Evolutionary conservation across 768 basidiomycete species (phyloP).

Genomic region (Leccinellum luteum): DNA sequence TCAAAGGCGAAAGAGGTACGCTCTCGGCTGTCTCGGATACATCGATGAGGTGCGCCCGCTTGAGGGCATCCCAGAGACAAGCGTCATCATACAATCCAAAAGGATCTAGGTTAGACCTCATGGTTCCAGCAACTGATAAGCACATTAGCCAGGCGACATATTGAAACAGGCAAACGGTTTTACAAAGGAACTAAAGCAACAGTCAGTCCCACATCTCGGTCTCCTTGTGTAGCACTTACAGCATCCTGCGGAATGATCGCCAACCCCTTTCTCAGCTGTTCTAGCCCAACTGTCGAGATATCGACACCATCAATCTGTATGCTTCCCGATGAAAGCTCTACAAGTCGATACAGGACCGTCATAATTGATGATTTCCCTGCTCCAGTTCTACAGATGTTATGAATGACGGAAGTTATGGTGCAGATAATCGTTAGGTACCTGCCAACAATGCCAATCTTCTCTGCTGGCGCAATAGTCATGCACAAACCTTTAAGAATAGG

Average conservation of each 20-base stretch:
- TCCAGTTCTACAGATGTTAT: conserved; percentile 52
- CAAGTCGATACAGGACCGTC: conserved; percentile 82
- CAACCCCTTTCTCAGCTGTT: conserved; percentile 62
- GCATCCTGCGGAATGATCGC: conserved; percentile 84
- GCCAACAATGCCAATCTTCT: conserved; percentile 93
- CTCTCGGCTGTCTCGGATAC: conserved; percentile 30
- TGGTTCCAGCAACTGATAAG: conserved; percentile 64
- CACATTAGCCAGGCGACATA: conserved; percentile 6
- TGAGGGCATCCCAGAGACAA: conserved; percentile 83
- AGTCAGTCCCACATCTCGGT: neutral
- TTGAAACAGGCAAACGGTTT: neutral
- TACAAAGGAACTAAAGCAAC: conserved; percentile 38
- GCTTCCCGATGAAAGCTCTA: conserved; percentile 72
- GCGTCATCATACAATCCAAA: conserved; percentile 80
- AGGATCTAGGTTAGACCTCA: conserved; percentile 88
- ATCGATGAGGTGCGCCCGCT: conserved; percentile 80
- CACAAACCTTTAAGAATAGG: conserved; percentile 80
- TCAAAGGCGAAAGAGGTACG: conserved; percentile 27
- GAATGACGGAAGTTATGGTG: neutral
- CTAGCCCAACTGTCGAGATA: conserved; percentile 75
- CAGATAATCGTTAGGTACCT: conserved; percentile 29
- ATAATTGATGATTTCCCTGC: conserved; percentile 91
- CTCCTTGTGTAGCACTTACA: conserved; percentile 7
- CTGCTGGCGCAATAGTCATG: conserved; percentile 67
- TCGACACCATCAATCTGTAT: conserved; percentile 84